Evolutionary conservation across 768 basidiomycete species (phyloP).

Genomic region (Hypsizygus marmoreus): DNA sequence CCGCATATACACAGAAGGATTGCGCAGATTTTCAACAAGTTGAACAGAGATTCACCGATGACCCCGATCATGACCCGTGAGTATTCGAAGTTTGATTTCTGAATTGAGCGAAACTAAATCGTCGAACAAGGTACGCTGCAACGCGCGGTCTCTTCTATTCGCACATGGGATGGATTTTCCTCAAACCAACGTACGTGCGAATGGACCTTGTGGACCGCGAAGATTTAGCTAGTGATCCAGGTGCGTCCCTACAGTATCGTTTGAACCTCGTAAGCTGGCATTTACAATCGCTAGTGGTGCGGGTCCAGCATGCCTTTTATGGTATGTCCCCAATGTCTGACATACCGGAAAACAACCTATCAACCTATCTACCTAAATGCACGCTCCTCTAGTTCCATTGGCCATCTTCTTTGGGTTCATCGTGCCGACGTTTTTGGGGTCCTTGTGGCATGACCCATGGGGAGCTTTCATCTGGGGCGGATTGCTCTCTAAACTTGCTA

Average conservation of each 20-base stretch:
- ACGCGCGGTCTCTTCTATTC: constrained; percentile 73
- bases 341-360: neutral
- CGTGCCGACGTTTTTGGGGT: constrained; percentile 57
- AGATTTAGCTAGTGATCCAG: constrained; percentile 70
- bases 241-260: no score
- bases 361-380: neutral
- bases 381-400: constrained; percentile 46
- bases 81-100: constrained; percentile 15
- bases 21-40: constrained; percentile 1
- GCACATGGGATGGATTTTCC: constrained; percentile 88
- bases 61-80: constrained; percentile 68
- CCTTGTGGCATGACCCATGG: constrained; percentile 59
- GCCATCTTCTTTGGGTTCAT: constrained; percentile 62
- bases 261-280: no score
- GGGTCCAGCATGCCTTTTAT: constrained; percentile 72
- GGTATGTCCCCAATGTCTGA: no score
- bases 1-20: neutral
- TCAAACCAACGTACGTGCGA: constrained; percentile 65
- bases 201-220: constrained; percentile 65
- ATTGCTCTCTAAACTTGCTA: constrained; percentile 59
- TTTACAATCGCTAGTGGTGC: constrained; percentile 20
- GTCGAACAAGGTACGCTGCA: constrained; percentile 79
- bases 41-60: constrained; percentile 67
- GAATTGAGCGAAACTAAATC: no score
- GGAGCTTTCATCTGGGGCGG: constrained; percentile 76